These are phyloP conservation scores for Akanthomyces muscarius DNA, from an alignment of 2,329 filamentous ascomycete species.

Conservation along the genomic window DNA sequence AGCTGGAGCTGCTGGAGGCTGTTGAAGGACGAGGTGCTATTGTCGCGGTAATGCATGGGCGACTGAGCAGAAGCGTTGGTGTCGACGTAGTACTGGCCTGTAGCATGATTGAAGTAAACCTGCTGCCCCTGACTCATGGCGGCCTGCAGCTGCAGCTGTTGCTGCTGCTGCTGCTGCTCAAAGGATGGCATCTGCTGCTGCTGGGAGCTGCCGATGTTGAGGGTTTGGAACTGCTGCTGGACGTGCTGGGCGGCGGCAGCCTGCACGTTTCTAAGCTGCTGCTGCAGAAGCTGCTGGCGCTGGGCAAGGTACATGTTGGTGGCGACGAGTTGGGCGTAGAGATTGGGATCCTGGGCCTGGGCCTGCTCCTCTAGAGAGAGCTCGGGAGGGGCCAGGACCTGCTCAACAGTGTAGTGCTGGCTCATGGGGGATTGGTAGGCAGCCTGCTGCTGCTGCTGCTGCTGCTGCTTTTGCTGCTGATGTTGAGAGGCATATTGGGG, in stretches of 20 bases:
- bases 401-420: slow-evolving; percentile 72
- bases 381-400: slow-evolving; percentile 79
- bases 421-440: slow-evolving; percentile 30
- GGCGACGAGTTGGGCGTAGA: slow-evolving; percentile 84
- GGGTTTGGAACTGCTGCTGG: slow-evolving; percentile 68
- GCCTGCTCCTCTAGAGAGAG: slow-evolving; percentile 68
- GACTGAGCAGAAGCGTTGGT: slow-evolving; percentile 48
- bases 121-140: slow-evolving; percentile 57
- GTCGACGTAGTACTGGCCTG: slow-evolving; percentile 80
- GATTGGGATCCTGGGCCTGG: slow-evolving; percentile 72
- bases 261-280: slow-evolving; percentile 83
- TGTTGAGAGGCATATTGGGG: slow-evolving; percentile 43
- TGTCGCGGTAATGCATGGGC: slow-evolving; percentile 40
- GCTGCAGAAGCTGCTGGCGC: slow-evolving; percentile 91
- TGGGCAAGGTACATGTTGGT: slow-evolving; percentile 91
- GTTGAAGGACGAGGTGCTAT: slow-evolving; percentile 35
- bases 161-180: slow-evolving; percentile 34
- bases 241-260: slow-evolving; percentile 52
- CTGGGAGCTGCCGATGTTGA: slow-evolving; percentile 59
- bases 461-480: slow-evolving; percentile 24
- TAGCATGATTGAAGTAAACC: slow-evolving; percentile 80
- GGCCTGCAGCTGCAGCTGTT: slow-evolving; percentile 36
- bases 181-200: slow-evolving; percentile 31
- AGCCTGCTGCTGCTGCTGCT: slow-evolving; percentile 24
- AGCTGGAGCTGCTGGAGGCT: slow-evolving; percentile 25